Percentiles rank a stretch among this genome's conserved stretches.
Evolutionary conservation across 768 basidiomycete genomes (phyloP).

Genomic region (Collybia sordida): DNA sequence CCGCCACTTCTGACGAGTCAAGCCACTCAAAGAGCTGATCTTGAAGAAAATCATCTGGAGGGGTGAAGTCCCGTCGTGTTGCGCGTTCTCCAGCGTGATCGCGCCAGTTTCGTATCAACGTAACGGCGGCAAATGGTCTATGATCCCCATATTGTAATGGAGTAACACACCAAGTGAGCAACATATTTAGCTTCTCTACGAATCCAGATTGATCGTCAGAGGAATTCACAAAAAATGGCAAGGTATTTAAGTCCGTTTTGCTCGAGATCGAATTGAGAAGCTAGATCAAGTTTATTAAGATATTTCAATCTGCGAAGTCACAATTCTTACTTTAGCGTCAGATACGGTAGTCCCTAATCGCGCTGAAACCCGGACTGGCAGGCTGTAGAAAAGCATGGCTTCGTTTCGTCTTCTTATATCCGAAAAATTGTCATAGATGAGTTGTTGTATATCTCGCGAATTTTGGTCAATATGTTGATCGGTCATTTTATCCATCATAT

Average conservation of each 20-base stretch:
- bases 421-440: constrained; percentile 57
- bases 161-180: constrained; percentile 81
- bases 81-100: constrained; percentile 63
- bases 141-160: constrained; percentile 83
- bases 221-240: constrained; percentile 58
- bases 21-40: constrained; percentile 83
- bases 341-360: constrained; percentile 60
- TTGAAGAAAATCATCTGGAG: constrained; percentile 66
- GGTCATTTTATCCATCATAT: constrained; percentile 26
- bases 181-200: constrained; percentile 66
- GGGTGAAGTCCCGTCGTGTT: constrained; percentile 56
- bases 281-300: constrained; percentile 32
- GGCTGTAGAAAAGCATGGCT: constrained; percentile 70
- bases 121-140: constrained; percentile 71
- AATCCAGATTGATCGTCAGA: constrained; percentile 44
- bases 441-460: constrained; percentile 41
- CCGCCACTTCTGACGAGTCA: constrained; percentile 62
- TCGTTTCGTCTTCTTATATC: constrained; percentile 80
- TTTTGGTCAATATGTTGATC: constrained; percentile 38
- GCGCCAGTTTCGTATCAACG: constrained; percentile 64
- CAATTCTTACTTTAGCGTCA: constrained; percentile 43
- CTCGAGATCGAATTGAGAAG: constrained; percentile 75
- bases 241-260: constrained; percentile 55
- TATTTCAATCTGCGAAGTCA: background rate
- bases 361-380: constrained; percentile 60